phyloP scores from a whole-genome alignment of 495 filamentous ascomycete genomes.

The Aspergillus homomorphus region DNA sequence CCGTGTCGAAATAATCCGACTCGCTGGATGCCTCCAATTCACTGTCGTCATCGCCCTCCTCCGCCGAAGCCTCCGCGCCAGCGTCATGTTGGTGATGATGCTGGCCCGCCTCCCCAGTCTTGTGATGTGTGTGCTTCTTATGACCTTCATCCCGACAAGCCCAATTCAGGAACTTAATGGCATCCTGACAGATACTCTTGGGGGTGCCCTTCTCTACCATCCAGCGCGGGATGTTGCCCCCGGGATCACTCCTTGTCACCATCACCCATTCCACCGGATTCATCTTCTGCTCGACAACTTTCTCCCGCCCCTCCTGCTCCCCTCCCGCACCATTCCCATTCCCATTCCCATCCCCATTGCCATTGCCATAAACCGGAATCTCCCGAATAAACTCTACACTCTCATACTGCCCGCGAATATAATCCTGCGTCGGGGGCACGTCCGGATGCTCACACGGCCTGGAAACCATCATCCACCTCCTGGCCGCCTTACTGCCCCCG shows the following conservation, averaged over 20 bases:
- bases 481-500: constrained; percentile 25
- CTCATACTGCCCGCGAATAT: constrained; percentile 83
- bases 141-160: constrained; percentile 54
- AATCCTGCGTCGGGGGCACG: constrained; percentile 62
- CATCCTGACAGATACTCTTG: constrained; percentile 75
- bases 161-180: constrained; percentile 85
- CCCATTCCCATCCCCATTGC: constrained; percentile 2
- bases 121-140: neutral
- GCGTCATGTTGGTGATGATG: neutral
- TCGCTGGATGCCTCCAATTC: constrained; percentile 17
- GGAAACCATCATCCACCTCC: constrained; percentile 83
- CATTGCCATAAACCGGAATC: constrained; percentile 47
- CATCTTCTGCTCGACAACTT: constrained; percentile 31
- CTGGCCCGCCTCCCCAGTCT: neutral
- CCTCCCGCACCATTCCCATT: constrained; percentile 34
- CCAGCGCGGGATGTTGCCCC: constrained; percentile 87
- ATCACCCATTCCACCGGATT: constrained; percentile 93
- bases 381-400: constrained; percentile 90
- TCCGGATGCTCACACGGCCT: constrained; percentile 76
- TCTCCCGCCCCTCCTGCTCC: constrained; percentile 16
- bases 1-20: constrained; percentile 18
- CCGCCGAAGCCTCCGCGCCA: neutral
- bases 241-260: constrained; percentile 92
- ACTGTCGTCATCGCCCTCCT: constrained; percentile 9
- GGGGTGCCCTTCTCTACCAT: constrained; percentile 94